Conservation (phyloP, 345 rosid genomes). For the Arabis alpina region DNA sequence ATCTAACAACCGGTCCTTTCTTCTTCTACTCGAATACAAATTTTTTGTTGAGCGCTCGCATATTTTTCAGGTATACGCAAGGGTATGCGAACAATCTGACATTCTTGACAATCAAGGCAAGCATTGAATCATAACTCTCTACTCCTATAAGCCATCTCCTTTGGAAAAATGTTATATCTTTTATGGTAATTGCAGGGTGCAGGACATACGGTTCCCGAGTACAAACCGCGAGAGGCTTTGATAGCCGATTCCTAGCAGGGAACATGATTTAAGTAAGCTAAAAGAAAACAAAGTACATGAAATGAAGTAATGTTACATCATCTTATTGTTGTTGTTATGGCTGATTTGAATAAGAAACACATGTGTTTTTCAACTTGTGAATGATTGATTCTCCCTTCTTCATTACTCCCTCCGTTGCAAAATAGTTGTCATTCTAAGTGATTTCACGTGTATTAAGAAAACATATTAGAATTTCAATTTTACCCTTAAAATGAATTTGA, state of each 20-base stretch:
- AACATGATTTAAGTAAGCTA: no score
- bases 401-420: no score
- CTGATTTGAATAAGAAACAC: no score
- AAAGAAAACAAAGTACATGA: no score
- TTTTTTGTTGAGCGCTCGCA: background rate
- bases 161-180: background rate
- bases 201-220: slow-evolving; percentile 91
- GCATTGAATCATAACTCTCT: slow-evolving; percentile 1
- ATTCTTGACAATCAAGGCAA: slow-evolving; percentile 80
- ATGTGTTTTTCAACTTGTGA: background rate
- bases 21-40: background rate
- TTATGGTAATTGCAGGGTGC: slow-evolving; percentile 63
- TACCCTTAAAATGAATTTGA: no score
- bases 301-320: background rate
- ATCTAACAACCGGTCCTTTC: slow-evolving; percentile 41
- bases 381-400: background rate
- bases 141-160: background rate
- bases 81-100: slow-evolving; percentile 86
- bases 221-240: no score
- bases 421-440: no score
- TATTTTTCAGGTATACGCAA: slow-evolving; percentile 60
- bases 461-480: no score
- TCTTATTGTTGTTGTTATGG: no score
- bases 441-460: no score
- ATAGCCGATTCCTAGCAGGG: no score